A percentile compares a stretch with the other conserved stretches of the same genome.
These are phyloP conservation scores for Umbilicus rupestris DNA, from an alignment of 164 flowering plant genomes.

Conservation along the genomic window DNA sequence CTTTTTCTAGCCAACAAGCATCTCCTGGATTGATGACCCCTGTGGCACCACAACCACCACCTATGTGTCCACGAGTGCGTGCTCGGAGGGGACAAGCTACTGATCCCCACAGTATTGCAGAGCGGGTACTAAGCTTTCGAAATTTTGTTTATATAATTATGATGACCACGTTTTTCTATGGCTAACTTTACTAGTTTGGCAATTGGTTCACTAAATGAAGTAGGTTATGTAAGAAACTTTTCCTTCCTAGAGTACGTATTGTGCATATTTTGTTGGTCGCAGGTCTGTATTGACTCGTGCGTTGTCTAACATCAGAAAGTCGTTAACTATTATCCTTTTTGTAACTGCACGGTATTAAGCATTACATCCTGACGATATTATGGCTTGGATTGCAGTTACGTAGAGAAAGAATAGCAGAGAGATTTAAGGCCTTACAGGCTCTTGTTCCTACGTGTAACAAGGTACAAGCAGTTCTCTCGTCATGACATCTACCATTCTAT, in stretches of 20 bases:
- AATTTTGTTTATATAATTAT: neutral
- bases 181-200: no score
- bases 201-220: neutral
- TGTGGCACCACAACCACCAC: conserved; percentile 28
- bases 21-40: conserved; percentile 19
- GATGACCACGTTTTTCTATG: neutral
- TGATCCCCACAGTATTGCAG: conserved; percentile 46
- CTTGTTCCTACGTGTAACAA: conserved; percentile 38
- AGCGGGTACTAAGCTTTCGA: conserved; percentile 19
- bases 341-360: neutral
- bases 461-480: conserved; percentile 12
- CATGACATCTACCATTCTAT: neutral
- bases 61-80: conserved; percentile 29
- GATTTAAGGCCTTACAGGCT: conserved; percentile 36
- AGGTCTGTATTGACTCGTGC: neutral
- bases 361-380: neutral
- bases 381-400: conserved; percentile 20
- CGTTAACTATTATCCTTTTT: neutral
- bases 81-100: conserved; percentile 45
- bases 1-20: conserved; percentile 25
- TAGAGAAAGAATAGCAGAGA: conserved; percentile 37
- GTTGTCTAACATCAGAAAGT: neutral
- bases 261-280: no score
- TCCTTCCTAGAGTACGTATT: neutral
- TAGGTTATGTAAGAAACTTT: neutral